Evolutionary conservation across 2,329 filamentous ascomycete species (phyloP).

Genomic region (Neoscytalidium dimidiatum): DNA sequence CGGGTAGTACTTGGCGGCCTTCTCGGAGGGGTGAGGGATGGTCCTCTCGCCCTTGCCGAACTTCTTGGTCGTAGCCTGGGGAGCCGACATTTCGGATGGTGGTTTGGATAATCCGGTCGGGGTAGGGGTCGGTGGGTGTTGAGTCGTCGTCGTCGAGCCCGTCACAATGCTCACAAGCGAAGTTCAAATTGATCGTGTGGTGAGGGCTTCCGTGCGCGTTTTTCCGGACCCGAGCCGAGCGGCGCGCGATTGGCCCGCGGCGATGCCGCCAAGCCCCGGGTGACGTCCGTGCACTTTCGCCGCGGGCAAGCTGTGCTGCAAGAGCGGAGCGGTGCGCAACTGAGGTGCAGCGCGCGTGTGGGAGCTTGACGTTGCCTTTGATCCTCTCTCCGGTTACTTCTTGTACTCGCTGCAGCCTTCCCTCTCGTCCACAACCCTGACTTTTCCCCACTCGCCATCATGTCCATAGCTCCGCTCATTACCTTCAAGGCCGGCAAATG

Average conservation of each 20-base stretch:
- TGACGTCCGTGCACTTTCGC: constrained; percentile 21
- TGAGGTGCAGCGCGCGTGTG: not conserved
- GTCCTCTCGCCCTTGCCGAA: constrained; percentile 96
- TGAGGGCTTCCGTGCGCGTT: constrained; percentile 3
- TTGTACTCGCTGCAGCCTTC: constrained; percentile 13
- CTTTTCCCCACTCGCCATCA: constrained; percentile 41
- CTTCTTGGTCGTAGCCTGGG: constrained; percentile 73
- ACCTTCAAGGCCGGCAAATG: constrained; percentile 96
- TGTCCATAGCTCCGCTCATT: constrained; percentile 85
- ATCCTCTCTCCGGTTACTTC: constrained; percentile 13
- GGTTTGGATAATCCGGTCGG: constrained; percentile 17
- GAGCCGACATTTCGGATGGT: constrained; percentile 69
- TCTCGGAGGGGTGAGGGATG: constrained; percentile 82
- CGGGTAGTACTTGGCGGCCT: constrained; percentile 99
- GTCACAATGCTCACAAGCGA: constrained; percentile 14
- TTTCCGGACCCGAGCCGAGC: constrained; percentile 17
- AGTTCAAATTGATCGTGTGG: constrained; percentile 19
- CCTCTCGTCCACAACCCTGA: constrained; percentile 11
- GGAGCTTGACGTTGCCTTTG: constrained; percentile 21
- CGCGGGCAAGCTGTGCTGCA: constrained; percentile 22
- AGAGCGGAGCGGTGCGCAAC: too few relatives aligned
- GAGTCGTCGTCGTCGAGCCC: constrained; percentile 21
- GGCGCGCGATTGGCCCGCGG: constrained; percentile 2
- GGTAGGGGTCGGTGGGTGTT: constrained; percentile 20
- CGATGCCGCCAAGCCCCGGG: constrained; percentile 12